Evolutionary conservation across 768 basidiomycete species (phyloP), one percentile per base, ranked within the genome.

Genomic region (Mycena belliarum): DNA sequence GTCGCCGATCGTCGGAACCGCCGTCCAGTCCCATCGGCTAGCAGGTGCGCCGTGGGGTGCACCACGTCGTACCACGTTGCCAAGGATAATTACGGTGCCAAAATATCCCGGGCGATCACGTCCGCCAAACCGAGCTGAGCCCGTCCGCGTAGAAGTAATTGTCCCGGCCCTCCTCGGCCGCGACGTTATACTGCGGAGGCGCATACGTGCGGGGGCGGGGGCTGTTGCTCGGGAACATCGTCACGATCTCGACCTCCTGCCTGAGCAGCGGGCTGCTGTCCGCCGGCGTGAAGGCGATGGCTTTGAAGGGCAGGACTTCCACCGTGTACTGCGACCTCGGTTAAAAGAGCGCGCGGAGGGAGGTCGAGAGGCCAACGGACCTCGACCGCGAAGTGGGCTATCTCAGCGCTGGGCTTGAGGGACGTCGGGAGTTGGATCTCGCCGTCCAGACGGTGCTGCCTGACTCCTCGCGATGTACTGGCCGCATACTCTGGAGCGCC

Each of bases 281-380:
- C 38, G 29, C 37, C 18, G 65, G 33, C 1, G 42, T 38, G 28
- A 66, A 66, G 6, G 59, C 65, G 21, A 53, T 51, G 18, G 62
- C 62, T 26, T 64, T 63, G 54, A 66, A 66, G 1, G 65, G 65
- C 8, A 63, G 46, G n/a, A 66, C 52, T 20, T 62, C 65, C 37
- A 66, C 57, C 21, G 56, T 57, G 26, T 66, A 66, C 65, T 66
- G 29, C 20, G 5, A 25, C 10, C n/a, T 21, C 15, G 29, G 32
- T 29, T 20, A 12, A 15, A 23, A 23, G 1, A 32, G 33, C 28
- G 29, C 38, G 23, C 21, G 23, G 29, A 28, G 35, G 20, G 33
- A 29, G 16, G 11, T 18, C 3, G 25, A 20, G n/a, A n/a, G n/a
- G n/a, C n/a, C 24, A 25, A 45, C 61, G n/a, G 15, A 60, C 64